Evolutionary conservation across 2,329 filamentous ascomycete species (phyloP).

Genomic region (Diaporthe citrichinensis): DNA sequence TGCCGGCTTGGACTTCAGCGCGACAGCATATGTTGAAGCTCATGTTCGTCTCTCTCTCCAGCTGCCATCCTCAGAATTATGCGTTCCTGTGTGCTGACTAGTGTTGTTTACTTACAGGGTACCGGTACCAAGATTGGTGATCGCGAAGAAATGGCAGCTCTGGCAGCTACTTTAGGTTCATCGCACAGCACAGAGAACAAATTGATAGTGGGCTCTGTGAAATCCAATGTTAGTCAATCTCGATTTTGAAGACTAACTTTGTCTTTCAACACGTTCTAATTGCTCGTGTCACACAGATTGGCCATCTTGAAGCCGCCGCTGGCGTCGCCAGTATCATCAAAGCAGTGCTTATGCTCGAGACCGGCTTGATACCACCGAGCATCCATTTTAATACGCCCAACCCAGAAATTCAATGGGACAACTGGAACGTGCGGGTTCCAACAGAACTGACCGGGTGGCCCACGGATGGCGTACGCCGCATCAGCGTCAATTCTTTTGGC

Average conservation of each 20-base stretch:
- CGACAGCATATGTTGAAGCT: constrained; percentile 47
- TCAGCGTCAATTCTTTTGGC: constrained; percentile 57
- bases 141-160: constrained; percentile 26
- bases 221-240: constrained; percentile 37
- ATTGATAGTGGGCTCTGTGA: constrained; percentile 42
- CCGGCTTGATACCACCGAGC: constrained; percentile 46
- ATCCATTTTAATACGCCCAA: constrained; percentile 44
- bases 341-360: constrained; percentile 24
- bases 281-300: constrained; percentile 33
- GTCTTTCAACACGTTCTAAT: background rate
- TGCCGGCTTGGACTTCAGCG: constrained; percentile 40
- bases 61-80: background rate
- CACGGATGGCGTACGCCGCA: constrained; percentile 37
- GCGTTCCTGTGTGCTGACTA: background rate
- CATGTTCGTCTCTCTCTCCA: constrained; percentile 44
- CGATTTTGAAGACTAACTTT: too few relatives aligned
- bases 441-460: constrained; percentile 42
- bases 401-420: constrained; percentile 38
- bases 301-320: constrained; percentile 29
- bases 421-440: constrained; percentile 36
- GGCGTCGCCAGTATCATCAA: constrained; percentile 36
- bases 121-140: constrained; percentile 21
- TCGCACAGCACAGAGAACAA: background rate
- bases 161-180: constrained; percentile 5
- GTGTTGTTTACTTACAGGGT: background rate